Evolutionary conservation across 2,329 filamentous ascomycete species (phyloP).

Genomic region (Didymella glomerata): DNA sequence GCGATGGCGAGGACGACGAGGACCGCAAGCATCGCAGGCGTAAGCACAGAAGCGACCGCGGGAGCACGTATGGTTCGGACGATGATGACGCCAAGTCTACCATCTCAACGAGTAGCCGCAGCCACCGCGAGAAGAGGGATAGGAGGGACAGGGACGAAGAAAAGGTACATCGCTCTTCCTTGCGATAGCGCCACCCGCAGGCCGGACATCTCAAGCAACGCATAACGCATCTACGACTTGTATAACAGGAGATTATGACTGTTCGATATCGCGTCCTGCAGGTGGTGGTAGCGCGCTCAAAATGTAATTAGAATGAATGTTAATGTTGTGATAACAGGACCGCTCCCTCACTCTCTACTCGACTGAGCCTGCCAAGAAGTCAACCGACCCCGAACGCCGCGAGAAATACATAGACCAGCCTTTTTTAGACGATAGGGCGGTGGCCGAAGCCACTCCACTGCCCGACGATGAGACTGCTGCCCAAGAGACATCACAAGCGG

Average conservation of each 20-base stretch:
- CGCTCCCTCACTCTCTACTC: conserved; percentile 39
- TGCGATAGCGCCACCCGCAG: conserved; percentile 30
- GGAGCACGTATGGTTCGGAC: conserved; percentile 50
- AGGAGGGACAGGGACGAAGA: conserved; percentile 46
- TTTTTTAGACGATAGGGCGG: conserved; percentile 73
- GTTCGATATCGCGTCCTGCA: background rate
- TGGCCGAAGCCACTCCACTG: conserved; percentile 59
- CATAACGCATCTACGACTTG: conserved; percentile 3
- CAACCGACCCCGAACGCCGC: conserved; percentile 34
- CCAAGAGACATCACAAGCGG: conserved; percentile 29
- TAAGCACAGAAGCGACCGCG: conserved; percentile 52
- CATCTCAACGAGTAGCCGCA: conserved; percentile 46
- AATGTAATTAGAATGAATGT: conserved; percentile 45
- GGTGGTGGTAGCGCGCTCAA: conserved; percentile 27
- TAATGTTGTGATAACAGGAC: conserved; percentile 45
- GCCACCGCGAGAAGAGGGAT: conserved; percentile 53
- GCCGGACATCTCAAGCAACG: background rate
- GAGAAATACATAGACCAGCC: conserved; percentile 55
- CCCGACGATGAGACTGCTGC: conserved; percentile 50
- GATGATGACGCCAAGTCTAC: conserved; percentile 50
- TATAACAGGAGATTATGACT: conserved; percentile 1
- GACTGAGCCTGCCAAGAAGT: conserved; percentile 37
- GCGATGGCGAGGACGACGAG: conserved; percentile 45
- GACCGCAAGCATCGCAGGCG: conserved; percentile 57
- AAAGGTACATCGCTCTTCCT: conserved; percentile 51